These are phyloP conservation scores for Microdochium bolleyi DNA, from an alignment of 2,329 filamentous ascomycete species.

Conservation along the genomic window DNA sequence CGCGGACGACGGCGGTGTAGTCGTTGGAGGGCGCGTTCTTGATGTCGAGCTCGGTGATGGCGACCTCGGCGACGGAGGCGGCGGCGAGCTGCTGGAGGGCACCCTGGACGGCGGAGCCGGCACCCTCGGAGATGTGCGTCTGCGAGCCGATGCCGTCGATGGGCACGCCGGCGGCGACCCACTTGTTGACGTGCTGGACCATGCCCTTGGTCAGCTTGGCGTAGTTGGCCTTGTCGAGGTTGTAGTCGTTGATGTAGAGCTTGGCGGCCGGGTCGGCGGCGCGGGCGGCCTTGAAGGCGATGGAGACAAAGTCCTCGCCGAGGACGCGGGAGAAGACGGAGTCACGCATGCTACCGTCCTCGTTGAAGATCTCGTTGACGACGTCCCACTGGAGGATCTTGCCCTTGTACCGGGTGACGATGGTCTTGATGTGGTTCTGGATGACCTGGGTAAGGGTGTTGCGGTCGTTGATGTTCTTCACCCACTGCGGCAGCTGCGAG, in stretches of 20 bases:
- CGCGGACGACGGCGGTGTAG: conserved; percentile 49
- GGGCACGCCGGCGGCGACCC: conserved; percentile 40
- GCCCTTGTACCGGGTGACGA: conserved; percentile 53
- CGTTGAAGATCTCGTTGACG: conserved; percentile 57
- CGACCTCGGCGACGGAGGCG: conserved; percentile 38
- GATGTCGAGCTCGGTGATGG: conserved; percentile 59
- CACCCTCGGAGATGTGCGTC: conserved; percentile 34
- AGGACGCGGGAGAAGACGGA: conserved; percentile 61
- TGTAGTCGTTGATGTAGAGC: conserved; percentile 72
- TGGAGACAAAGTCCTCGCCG: conserved; percentile 61
- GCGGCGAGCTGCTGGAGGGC: conserved; percentile 39
- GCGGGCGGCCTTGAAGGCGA: conserved; percentile 62
- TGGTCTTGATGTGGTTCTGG: conserved; percentile 49
- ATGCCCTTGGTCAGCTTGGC: conserved; percentile 48
- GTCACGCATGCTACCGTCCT: conserved; percentile 49
- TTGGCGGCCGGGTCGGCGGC: conserved; percentile 58
- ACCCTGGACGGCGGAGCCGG: conserved; percentile 27
- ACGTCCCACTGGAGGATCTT: conserved; percentile 53
- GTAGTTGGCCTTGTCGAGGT: conserved; percentile 52
- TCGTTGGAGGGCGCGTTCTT: conserved; percentile 44
- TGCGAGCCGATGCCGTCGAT: conserved; percentile 54
- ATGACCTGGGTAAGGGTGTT: conserved; percentile 43
- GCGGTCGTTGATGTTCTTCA: conserved; percentile 31
- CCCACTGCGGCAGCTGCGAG: conserved; percentile 51
- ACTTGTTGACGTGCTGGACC: conserved; percentile 39